Percentiles rank a stretch among this genome's conserved stretches.
Conservation (phyloP, 2,329 filamentous ascomycete species). For the Nemania bipapillata region DNA sequence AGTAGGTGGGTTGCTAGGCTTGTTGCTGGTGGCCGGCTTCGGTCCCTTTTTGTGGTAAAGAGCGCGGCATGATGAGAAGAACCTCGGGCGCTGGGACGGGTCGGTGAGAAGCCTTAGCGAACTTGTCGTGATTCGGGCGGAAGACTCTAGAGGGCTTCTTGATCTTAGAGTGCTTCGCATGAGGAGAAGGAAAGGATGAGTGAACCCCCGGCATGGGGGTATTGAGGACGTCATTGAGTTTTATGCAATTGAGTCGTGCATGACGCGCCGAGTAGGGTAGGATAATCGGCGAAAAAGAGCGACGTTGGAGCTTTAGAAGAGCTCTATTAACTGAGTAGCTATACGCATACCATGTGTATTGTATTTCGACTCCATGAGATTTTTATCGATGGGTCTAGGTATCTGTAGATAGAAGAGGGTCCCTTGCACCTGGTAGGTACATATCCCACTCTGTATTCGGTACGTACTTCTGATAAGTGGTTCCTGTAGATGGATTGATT, state of each 20-base stretch:
- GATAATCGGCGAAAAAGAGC: not conserved
- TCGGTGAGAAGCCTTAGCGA: slow-evolving; percentile 27
- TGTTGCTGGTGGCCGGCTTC: slow-evolving; percentile 13
- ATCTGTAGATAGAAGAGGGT: not conserved
- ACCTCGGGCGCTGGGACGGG: slow-evolving; percentile 25
- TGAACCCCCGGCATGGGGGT: slow-evolving; percentile 46
- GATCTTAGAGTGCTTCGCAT: slow-evolving; percentile 44
- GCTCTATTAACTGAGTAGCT: not conserved
- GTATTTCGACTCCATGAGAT: slow-evolving; percentile 13
- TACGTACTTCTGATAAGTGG: not conserved
- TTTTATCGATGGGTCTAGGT: slow-evolving; percentile 8
- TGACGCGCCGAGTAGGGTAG: not conserved
- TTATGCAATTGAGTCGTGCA: not conserved
- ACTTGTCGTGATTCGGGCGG: slow-evolving; percentile 19
- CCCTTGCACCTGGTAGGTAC: not conserved
- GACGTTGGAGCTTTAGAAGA: slow-evolving; percentile 11
- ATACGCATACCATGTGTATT: not conserved
- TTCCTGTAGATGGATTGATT: not conserved
- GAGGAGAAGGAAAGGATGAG: slow-evolving; percentile 46
- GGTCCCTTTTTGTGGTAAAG: not conserved
- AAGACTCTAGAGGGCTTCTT: slow-evolving; percentile 24
- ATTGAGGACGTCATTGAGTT: slow-evolving; percentile 42
- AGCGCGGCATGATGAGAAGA: slow-evolving; percentile 29
- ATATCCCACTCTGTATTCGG: not conserved
- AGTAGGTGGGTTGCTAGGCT: slow-evolving; percentile 5